Percentiles rank a stretch among this genome's conserved stretches.
Conservation (phyloP, 1,284 basidiomycete species). For the Meripilus lineatus region DNA sequence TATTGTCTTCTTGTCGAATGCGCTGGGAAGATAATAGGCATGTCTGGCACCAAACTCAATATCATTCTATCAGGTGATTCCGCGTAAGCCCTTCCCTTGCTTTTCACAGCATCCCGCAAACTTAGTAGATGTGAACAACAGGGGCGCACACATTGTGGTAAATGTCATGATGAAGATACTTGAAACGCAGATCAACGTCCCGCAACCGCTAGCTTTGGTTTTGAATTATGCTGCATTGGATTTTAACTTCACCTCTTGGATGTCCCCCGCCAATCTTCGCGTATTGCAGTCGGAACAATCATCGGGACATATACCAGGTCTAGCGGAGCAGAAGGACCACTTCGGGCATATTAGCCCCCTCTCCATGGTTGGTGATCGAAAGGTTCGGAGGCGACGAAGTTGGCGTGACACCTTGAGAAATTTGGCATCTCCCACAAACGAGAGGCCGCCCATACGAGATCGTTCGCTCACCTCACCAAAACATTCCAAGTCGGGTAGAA, state of each 20-base stretch:
- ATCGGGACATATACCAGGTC: slow-evolving; percentile 60
- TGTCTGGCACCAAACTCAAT: slow-evolving; percentile 73
- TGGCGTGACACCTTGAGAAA: slow-evolving; percentile 45
- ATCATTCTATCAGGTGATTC: slow-evolving; percentile 87
- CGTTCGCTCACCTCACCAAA: slow-evolving; percentile 10
- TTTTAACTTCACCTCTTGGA: slow-evolving; percentile 98
- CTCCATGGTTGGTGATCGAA: slow-evolving; percentile 75
- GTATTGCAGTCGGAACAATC: slow-evolving; percentile 83
- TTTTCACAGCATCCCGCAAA: not conserved
- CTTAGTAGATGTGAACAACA: too few relatives aligned
- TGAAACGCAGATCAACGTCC: slow-evolving; percentile 54
- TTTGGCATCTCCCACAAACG: slow-evolving; percentile 19
- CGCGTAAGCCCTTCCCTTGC: slow-evolving; percentile 57
- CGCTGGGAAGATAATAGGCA: slow-evolving; percentile 77
- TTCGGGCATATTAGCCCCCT: slow-evolving; percentile 82
- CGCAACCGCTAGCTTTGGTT: slow-evolving; percentile 75
- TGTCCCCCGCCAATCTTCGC: slow-evolving; percentile 83
- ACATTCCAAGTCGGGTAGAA: not conserved
- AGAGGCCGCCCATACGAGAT: slow-evolving; percentile 17
- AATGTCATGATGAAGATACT: slow-evolving; percentile 82
- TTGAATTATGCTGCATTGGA: slow-evolving; percentile 83
- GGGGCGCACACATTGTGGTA: slow-evolving; percentile 81
- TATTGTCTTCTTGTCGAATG: slow-evolving; percentile 83
- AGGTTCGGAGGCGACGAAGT: slow-evolving; percentile 40
- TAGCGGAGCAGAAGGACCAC: slow-evolving; percentile 85